Evolutionary conservation across 345 rosid species (phyloP), one percentile per base, ranked within the genome.

Genomic region (Excoecaria cochinchinensis): DNA sequence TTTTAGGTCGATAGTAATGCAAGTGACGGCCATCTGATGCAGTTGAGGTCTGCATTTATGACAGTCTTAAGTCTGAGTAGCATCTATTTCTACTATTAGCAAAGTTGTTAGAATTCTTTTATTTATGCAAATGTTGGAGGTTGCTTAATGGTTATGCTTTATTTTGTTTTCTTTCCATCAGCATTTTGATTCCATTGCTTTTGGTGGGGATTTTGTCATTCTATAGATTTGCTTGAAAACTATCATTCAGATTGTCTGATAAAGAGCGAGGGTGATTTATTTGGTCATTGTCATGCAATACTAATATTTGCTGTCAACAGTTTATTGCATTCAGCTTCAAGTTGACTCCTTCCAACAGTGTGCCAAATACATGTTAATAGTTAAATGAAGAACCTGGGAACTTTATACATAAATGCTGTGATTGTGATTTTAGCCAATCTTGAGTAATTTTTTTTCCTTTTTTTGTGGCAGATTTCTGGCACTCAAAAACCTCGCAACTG

Each of bases 401-500:
- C 44, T 67, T 36, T 36, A 15, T 47, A 14, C 8, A 13, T 40
- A 64, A n/a, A 64, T 68, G 10, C 58, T 68, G 3, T 24, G 36
- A 25, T 11, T 69, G 11, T 16, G 58, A 17, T 51, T 51, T 52
- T 36, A 53, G n/a, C 19, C 16, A 22, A 39, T 19, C 36, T 60
- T 5, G 16, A 19, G 5, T 22, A 2, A 10, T 38, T 8, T 17
- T 17, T 59, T n/a, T n/a, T 55, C 8, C 4, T 42, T 21, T 46
- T 25, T 44, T 62, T 22, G 69, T 31, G 61, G 82, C 87, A 95
- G 99, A 83, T 95, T 93, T 89, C 89, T 95, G 91, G 92, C 91
- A 12, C 79, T 95, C 85, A 95, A 91, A 85, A 95, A 95, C 75
- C 97, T 93, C 67, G 99, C 99, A 5, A 77, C 89, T 76, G 94